Base-by-base conservation (phyloP, 192 early-diverging fungal genomes). In the Linnemannia zychae region DNA sequence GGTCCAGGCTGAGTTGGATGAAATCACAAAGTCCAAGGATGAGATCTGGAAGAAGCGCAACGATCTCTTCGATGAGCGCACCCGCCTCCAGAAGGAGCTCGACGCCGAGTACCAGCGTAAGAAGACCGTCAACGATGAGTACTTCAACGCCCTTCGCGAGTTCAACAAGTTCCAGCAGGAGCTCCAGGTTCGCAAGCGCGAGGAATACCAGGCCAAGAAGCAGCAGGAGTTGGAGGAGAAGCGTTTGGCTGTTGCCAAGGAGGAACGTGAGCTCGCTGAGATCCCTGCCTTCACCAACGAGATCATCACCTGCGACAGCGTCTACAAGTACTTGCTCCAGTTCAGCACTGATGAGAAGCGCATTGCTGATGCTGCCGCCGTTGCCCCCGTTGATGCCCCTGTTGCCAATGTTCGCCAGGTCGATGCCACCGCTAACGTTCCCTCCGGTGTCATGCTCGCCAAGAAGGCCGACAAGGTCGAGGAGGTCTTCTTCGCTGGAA, bases 201-300 rank as follows among this genome's bases (percentile, higher is more conserved):
- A 93, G 74, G 91, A 94, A 79, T 92, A 94, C 81, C 92, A 93
- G 81, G 90, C 92, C 76, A 90, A 88, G 50, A 91, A 93, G 80
- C 89, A 93, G 75, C 92, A 92, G 72, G 91, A 94, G 77, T 90
- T 92, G 76, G 89, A 91, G 70, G 92, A 93, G 72, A 92, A 93
- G 82, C 92, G 94, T n/a, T 78, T 92, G 72, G 92, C 88, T 50
- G 82, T 92, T 63, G 95, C 95, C 17, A 90, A 94, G 82, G 87
- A 92, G 75, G 95, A 97, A 86, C 93, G 92, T 63, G 98, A 98
- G 79, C 89, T 93, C 66, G 98, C 98, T 49, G 94, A 96, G 72
- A 88, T 96, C 37, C 96, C 96, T 40, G 97, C 98, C 9, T 99
- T 93, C 89, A 89, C 92, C 67, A 90, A 91, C 81, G 98, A 99